A percentile compares a stretch with the other conserved stretches of the same genome.
phyloP scores from a whole-genome alignment of 2,329 filamentous ascomycete species.

The Colletotrichum chrysophilum region DNA sequence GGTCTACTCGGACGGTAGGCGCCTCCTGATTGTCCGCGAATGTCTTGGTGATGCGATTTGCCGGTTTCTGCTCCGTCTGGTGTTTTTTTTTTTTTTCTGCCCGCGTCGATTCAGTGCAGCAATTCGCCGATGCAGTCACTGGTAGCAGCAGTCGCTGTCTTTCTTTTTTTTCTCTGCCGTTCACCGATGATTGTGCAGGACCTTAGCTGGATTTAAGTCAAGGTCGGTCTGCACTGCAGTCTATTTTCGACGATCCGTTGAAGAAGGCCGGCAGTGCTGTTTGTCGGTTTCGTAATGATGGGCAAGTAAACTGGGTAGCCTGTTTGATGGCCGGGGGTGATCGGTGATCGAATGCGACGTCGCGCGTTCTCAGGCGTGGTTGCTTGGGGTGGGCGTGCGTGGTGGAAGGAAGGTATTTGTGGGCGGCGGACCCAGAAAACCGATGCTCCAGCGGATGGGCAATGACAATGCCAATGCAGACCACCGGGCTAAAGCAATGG shows the following conservation, averaged over 20 bases:
- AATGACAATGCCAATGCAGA: not conserved
- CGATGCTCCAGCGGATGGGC: not conserved
- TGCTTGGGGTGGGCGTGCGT: not conserved
- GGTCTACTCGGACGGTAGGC: not conserved
- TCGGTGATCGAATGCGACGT: constrained; percentile 16
- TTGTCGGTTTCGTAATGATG: constrained; percentile 5
- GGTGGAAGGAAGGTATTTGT: not conserved
- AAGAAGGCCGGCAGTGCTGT: not conserved
- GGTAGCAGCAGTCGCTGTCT: not conserved
- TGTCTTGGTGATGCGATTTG: constrained; percentile 13
- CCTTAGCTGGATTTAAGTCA: not conserved
- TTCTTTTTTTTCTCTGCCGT: not conserved
- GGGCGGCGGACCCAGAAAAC: not conserved
- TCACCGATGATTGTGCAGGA: constrained; percentile 1
- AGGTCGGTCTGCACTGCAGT: not conserved
- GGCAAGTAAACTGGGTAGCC: not conserved
- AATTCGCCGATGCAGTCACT: not conserved
- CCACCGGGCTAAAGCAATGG: not conserved
- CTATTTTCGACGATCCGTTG: not conserved
- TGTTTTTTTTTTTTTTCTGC: not conserved
- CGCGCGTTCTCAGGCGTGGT: not conserved
- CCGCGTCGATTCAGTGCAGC: not conserved
- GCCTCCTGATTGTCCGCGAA: constrained; percentile 7
- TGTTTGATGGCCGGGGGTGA: constrained; percentile 8
- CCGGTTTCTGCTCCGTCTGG: constrained; percentile 14